Percentiles rank a stretch among this genome's conserved stretches.
Evolutionary conservation across 2,329 filamentous ascomycete genomes (phyloP).

Genomic region (Nemania sp.): DNA sequence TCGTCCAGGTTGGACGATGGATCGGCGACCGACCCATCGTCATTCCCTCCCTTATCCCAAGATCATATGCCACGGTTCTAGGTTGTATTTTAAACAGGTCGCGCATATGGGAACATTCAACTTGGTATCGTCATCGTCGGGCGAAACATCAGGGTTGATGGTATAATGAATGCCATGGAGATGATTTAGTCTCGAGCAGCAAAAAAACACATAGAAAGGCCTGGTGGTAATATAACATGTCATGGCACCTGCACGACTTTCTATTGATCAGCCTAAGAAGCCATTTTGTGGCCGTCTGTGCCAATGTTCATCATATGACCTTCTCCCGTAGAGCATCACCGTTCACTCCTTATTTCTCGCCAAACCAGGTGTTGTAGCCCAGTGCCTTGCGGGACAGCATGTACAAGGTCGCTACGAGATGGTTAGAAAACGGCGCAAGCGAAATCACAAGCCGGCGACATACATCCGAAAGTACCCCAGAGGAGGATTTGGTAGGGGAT

Average conservation of each 20-base stretch:
- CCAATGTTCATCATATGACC: slow-evolving; percentile 24
- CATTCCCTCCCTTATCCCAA: slow-evolving; percentile 10
- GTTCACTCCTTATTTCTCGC: slow-evolving; percentile 51
- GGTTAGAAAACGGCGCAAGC: slow-evolving; percentile 27
- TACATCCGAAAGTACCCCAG: slow-evolving; percentile 66
- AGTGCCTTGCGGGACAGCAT: slow-evolving; percentile 73
- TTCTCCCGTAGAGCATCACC: not conserved
- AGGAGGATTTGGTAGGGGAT: slow-evolving; percentile 70
- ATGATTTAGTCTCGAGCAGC: slow-evolving; percentile 24
- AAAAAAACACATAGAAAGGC: slow-evolving; percentile 12
- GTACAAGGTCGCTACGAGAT: slow-evolving; percentile 61
- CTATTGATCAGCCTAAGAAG: slow-evolving; percentile 31
- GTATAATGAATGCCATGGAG: slow-evolving; percentile 35
- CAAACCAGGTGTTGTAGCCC: slow-evolving; percentile 81
- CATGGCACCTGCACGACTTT: slow-evolving; percentile 28
- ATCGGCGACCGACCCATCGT: slow-evolving; percentile 15
- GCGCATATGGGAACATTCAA: slow-evolving; percentile 24
- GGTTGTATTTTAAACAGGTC: slow-evolving; percentile 37
- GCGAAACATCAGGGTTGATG: slow-evolving; percentile 26
- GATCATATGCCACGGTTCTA: slow-evolving; percentile 9
- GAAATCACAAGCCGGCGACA: slow-evolving; percentile 41
- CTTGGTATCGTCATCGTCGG: slow-evolving; percentile 25
- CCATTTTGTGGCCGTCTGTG: slow-evolving; percentile 18
- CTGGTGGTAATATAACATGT: slow-evolving; percentile 20
- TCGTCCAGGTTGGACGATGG: slow-evolving; percentile 10